Percentiles rank a stretch among this genome's conserved stretches.
Conservation (phyloP, 305 asterid genomes). For the Andrographis paniculata region DNA sequence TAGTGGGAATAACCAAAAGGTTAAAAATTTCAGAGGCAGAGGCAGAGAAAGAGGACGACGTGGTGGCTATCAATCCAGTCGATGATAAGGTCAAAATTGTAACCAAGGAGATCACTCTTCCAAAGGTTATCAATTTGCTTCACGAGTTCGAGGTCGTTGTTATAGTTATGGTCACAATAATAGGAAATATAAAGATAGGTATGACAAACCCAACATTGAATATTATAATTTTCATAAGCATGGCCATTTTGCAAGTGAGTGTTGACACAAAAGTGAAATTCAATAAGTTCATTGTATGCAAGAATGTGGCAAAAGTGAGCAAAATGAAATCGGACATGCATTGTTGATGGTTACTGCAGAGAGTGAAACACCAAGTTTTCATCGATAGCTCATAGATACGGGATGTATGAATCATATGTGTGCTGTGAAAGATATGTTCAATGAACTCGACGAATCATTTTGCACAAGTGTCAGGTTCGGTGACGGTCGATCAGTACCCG, state of each 20-base stretch:
- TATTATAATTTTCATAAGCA: constrained; percentile 8
- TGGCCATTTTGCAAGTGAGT: constrained; percentile 21
- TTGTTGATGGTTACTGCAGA: constrained; percentile 8
- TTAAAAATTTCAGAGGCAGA: neutral
- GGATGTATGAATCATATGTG: neutral
- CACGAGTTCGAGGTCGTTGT: constrained; percentile 11
- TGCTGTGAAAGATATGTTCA: neutral
- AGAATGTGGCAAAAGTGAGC: neutral
- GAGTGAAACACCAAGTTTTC: constrained; percentile 1
- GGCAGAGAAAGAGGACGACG: neutral
- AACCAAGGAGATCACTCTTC: neutral
- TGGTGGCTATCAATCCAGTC: neutral
- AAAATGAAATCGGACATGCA: constrained; percentile 3
- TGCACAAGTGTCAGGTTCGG: neutral
- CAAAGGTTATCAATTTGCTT: neutral
- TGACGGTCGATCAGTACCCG: neutral
- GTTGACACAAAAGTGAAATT: constrained; percentile 1
- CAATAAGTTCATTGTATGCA: constrained; percentile 9
- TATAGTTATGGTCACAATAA: neutral
- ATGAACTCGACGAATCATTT: neutral
- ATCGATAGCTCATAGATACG: neutral
- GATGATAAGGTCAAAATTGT: neutral
- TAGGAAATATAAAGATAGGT: constrained; percentile 12
- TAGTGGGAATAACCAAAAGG: neutral
- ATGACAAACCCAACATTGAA: constrained; percentile 13